Evolutionary conservation across 1,139 yeast species (phyloP).

Genomic region (Saccharomyces uvarum): DNA sequence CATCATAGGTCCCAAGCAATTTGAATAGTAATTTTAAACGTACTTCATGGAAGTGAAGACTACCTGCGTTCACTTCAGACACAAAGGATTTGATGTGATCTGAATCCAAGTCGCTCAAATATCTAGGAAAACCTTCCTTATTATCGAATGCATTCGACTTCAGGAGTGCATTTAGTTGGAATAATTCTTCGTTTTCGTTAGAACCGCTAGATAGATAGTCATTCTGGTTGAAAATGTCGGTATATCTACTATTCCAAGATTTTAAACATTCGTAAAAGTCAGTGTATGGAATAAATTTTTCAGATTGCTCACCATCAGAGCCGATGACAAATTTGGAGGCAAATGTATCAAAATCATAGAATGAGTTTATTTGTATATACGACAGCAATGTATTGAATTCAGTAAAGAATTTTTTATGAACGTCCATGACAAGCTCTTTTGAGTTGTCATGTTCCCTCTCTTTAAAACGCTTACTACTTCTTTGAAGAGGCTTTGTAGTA

Average conservation of each 20-base stretch:
- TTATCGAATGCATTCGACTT: conserved; percentile 25
- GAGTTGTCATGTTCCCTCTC: conserved; percentile 29
- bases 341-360: conserved; percentile 18
- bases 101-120: conserved; percentile 15
- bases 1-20: conserved; percentile 30
- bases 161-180: conserved; percentile 26
- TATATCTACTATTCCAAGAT: conserved; percentile 39
- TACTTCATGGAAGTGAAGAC: conserved; percentile 42
- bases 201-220: conserved; percentile 11
- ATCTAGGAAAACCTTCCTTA: conserved; percentile 10
- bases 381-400: conserved; percentile 8
- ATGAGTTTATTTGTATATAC: conserved; percentile 8
- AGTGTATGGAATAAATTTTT: conserved; percentile 12
- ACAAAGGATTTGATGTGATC: conserved; percentile 34
- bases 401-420: conserved; percentile 9
- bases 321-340: neutral
- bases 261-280: conserved; percentile 37
- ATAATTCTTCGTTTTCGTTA: conserved; percentile 15
- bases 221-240: conserved; percentile 32
- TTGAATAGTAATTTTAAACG: conserved; percentile 40
- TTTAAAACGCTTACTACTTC: conserved; percentile 36
- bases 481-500: conserved; percentile 23
- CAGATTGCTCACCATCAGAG: neutral
- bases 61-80: conserved; percentile 28
- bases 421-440: conserved; percentile 14